These are phyloP conservation scores for Penicillium crustosum DNA, from an alignment of 2,329 filamentous ascomycete species.

Conservation along the genomic window DNA sequence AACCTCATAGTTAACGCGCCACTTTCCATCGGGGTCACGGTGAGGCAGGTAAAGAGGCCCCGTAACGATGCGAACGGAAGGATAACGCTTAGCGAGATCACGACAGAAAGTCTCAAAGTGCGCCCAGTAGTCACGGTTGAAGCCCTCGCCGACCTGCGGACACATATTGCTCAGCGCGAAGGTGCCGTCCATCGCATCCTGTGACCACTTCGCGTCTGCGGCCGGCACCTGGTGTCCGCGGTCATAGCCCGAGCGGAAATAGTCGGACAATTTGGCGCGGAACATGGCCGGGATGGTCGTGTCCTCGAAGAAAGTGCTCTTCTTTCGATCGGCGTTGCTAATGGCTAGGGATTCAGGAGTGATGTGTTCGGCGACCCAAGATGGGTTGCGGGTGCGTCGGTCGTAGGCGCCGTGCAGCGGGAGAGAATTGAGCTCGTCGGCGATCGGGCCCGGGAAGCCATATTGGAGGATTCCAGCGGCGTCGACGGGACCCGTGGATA, in stretches of 20 bases:
- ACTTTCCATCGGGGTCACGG: conserved; percentile 86
- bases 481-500: conserved; percentile 57
- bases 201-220: conserved; percentile 93
- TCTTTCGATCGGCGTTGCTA: conserved; percentile 76
- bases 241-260: conserved; percentile 92
- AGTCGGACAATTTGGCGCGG: conserved; percentile 87
- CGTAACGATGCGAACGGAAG: conserved; percentile 85
- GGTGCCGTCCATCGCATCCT: conserved; percentile 90
- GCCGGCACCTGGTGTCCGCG: conserved; percentile 96
- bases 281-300: conserved; percentile 76
- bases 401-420: conserved; percentile 87
- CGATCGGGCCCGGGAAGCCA: conserved; percentile 86
- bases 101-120: conserved; percentile 98
- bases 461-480: conserved; percentile 77
- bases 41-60: conserved; percentile 91
- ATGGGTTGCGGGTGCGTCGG: conserved; percentile 83
- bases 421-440: conserved; percentile 73
- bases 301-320: conserved; percentile 84
- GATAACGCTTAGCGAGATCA: conserved; percentile 74
- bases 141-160: conserved; percentile 95
- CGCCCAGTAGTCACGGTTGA: conserved; percentile 99
- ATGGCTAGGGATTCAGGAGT: conserved; percentile 77
- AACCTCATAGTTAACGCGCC: conserved; percentile 92
- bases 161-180: conserved; percentile 97
- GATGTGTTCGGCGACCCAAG: conserved; percentile 96